A percentile compares a stretch with the other conserved stretches of the same genome.
These are phyloP conservation scores for Massariosphaeria phaeospora DNA, from an alignment of 495 filamentous ascomycete species.

Conservation along the genomic window DNA sequence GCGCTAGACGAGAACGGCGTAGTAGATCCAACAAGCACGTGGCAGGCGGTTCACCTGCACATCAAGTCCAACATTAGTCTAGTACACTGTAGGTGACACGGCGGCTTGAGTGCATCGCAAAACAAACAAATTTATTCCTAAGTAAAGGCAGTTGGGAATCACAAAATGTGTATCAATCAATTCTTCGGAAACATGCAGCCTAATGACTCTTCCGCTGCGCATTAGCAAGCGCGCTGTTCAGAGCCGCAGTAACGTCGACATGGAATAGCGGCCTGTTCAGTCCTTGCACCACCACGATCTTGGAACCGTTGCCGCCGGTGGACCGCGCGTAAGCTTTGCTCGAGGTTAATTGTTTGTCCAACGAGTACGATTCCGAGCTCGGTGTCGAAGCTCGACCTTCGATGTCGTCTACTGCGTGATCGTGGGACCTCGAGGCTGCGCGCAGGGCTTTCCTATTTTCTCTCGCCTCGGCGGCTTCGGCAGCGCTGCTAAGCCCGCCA, in stretches of 20 bases:
- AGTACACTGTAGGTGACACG: too few relatives aligned
- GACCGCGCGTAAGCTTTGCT: slow-evolving; percentile 46
- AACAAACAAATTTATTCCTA: too few relatives aligned
- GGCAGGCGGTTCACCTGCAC: not conserved
- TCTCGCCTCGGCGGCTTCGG: slow-evolving; percentile 51
- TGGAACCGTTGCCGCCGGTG: slow-evolving; percentile 24
- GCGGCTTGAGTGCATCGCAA: too few relatives aligned
- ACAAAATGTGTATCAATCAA: too few relatives aligned
- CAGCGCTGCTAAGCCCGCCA: slow-evolving; percentile 64
- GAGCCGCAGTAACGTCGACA: slow-evolving; percentile 82
- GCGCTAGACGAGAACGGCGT: not conserved
- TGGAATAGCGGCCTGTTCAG: slow-evolving; percentile 92
- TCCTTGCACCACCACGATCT: slow-evolving; percentile 69
- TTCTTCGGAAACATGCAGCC: too few relatives aligned
- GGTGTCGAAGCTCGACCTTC: slow-evolving; percentile 25
- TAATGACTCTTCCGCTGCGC: slow-evolving; percentile 48
- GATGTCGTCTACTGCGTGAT: slow-evolving; percentile 29
- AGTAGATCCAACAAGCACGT: not conserved
- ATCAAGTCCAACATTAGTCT: too few relatives aligned
- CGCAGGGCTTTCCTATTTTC: slow-evolving; percentile 34
- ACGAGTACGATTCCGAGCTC: slow-evolving; percentile 37
- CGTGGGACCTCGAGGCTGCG: slow-evolving; percentile 15
- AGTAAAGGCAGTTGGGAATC: too few relatives aligned
- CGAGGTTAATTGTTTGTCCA: slow-evolving; percentile 46
- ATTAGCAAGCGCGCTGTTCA: slow-evolving; percentile 84